Evolutionary conservation across 148 eudicot species (phyloP).

Genomic region (Arbutus unedo): DNA sequence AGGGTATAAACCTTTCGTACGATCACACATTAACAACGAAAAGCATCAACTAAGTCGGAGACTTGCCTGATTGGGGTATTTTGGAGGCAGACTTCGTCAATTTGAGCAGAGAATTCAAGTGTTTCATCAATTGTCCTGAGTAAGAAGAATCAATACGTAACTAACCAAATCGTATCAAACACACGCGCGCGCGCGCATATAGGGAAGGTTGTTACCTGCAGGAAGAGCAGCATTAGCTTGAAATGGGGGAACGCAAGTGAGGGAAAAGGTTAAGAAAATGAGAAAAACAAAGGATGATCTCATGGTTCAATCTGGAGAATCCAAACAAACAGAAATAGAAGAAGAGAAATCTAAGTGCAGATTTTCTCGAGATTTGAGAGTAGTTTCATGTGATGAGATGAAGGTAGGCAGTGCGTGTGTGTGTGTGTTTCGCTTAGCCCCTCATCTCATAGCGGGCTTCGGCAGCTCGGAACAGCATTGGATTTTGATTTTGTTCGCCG

Average conservation of each 20-base stretch:
- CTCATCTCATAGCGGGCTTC: not conserved
- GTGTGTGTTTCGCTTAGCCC: not conserved
- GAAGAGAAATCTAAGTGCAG: conserved; percentile 17
- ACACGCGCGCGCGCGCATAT: not conserved
- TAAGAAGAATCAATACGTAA: not conserved
- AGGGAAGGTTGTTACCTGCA: conserved; percentile 39
- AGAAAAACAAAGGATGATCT: conserved; percentile 26
- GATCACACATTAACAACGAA: not conserved
- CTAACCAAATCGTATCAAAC: not conserved
- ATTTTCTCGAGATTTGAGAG: conserved; percentile 2
- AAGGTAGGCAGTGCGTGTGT: not conserved
- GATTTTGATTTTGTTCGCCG: too few relatives aligned
- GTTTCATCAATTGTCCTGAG: conserved; percentile 73
- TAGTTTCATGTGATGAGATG: not conserved
- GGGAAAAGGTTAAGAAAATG: conserved; percentile 27
- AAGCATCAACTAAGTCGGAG: not conserved
- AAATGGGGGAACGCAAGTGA: conserved; percentile 37
- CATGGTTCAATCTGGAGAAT: conserved; percentile 30
- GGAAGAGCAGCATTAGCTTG: conserved; percentile 61
- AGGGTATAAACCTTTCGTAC: not conserved
- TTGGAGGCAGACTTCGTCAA: conserved; percentile 73
- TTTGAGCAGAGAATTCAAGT: conserved; percentile 63
- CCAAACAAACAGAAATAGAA: not conserved
- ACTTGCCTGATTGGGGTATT: conserved; percentile 64
- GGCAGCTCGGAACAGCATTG: not conserved